These are phyloP conservation scores for Plasmopara halstedii DNA, from an alignment of 352 stramenopile genomes.

Conservation along the genomic window DNA sequence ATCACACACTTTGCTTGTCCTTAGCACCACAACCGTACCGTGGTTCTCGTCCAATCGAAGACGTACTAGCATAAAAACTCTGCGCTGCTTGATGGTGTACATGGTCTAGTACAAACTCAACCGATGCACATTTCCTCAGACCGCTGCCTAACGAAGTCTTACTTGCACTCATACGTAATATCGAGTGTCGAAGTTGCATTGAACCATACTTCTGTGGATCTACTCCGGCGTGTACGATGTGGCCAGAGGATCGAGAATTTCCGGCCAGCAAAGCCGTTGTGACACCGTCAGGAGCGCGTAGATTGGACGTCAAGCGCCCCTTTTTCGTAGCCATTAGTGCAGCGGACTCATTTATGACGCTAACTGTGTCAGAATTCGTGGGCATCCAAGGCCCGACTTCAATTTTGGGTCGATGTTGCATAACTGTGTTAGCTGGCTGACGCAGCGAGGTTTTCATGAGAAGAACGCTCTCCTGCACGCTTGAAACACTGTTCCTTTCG, in stretches of 20 bases:
- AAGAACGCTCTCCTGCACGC: slow-evolving; percentile 10
- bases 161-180: slow-evolving; percentile 54
- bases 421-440: slow-evolving; percentile 8
- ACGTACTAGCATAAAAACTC: slow-evolving; percentile 29
- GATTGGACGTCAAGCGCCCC: slow-evolving; percentile 12
- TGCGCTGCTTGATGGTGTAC: slow-evolving; percentile 25
- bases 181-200: slow-evolving; percentile 39
- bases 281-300: slow-evolving; percentile 12
- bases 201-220: slow-evolving; percentile 22
- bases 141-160: slow-evolving; percentile 13
- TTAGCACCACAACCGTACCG: slow-evolving; percentile 19
- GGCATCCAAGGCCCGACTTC: slow-evolving; percentile 23
- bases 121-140: slow-evolving; percentile 57
- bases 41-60: slow-evolving; percentile 37
- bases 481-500: slow-evolving; percentile 1
- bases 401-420: slow-evolving; percentile 10
- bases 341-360: slow-evolving; percentile 10
- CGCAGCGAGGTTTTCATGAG: slow-evolving; percentile 22
- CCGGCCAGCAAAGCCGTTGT: slow-evolving; percentile 17
- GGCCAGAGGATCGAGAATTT: slow-evolving; percentile 4
- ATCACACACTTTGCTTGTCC: not conserved
- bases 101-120: slow-evolving; percentile 60
- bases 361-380: slow-evolving; percentile 8
- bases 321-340: slow-evolving; percentile 14
- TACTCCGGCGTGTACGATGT: not conserved